These are phyloP conservation scores for Xylaria polymorpha DNA, from an alignment of 2,329 filamentous ascomycete genomes.

Conservation along the genomic window DNA sequence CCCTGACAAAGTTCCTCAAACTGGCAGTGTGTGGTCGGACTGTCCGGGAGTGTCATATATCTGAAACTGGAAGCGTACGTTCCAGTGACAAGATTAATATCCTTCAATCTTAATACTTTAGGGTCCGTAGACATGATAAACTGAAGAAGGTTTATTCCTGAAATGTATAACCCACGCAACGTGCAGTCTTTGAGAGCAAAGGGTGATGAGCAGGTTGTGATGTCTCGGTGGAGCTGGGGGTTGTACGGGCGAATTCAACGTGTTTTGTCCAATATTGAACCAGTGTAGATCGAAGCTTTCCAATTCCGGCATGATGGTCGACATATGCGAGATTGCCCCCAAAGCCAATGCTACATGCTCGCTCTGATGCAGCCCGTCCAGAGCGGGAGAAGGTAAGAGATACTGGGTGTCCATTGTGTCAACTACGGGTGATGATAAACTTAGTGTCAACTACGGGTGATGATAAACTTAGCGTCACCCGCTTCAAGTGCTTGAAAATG, in stretches of 20 bases:
- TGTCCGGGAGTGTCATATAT: background rate
- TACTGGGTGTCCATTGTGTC: background rate
- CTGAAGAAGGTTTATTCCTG: background rate
- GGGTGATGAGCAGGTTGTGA: background rate
- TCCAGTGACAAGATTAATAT: background rate
- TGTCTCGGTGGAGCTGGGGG: background rate
- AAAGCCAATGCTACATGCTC: background rate
- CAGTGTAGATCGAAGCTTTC: slow-evolving; percentile 20
- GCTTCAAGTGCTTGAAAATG: background rate
- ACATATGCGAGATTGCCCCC: background rate
- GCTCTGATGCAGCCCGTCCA: background rate
- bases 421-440: background rate
- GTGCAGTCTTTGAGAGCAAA: background rate
- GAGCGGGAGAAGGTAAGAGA: background rate
- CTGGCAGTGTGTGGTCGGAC: background rate
- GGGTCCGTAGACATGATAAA: background rate
- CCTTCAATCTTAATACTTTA: background rate
- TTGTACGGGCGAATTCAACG: no score
- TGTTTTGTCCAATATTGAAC: background rate
- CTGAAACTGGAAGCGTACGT: background rate
- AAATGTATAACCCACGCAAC: slow-evolving; percentile 1
- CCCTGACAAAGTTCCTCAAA: background rate
- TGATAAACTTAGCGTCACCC: background rate
- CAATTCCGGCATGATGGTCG: slow-evolving; percentile 5
- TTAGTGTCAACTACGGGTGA: background rate